A percentile compares a stretch with the other conserved stretches of the same genome.
Evolutionary conservation across 2,329 filamentous ascomycete genomes (phyloP).

Genomic region (Fusarium concolor): DNA sequence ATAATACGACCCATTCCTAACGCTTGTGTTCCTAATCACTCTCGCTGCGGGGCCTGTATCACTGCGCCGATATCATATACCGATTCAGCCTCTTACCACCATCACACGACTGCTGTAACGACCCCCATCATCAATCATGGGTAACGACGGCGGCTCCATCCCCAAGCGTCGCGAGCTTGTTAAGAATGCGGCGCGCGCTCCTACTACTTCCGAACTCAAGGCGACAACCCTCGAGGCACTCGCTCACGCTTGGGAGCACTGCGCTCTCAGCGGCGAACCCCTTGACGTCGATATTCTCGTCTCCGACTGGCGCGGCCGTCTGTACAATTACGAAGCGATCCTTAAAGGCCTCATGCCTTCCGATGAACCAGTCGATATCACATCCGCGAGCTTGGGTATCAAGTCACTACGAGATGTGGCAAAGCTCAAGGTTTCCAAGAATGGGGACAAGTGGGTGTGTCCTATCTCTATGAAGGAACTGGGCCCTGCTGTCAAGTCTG

Average conservation of each 20-base stretch:
- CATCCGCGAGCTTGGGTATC: conserved; percentile 68
- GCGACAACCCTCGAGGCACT: conserved; percentile 87
- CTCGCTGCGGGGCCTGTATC: not conserved
- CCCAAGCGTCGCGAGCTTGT: conserved; percentile 96
- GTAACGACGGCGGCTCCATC: conserved; percentile 97
- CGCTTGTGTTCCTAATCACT: not conserved
- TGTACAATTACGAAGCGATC: conserved; percentile 96
- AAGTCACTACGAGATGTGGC: conserved; percentile 87
- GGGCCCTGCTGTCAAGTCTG: conserved; percentile 80
- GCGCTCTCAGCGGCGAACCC: conserved; percentile 83
- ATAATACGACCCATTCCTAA: not conserved
- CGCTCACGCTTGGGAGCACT: conserved; percentile 86
- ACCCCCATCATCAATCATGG: conserved; percentile 70
- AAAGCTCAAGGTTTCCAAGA: conserved; percentile 77
- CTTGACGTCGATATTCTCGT: conserved; percentile 79
- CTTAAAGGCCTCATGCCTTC: conserved; percentile 69
- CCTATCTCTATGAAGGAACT: conserved; percentile 89
- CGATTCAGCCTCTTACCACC: not conserved
- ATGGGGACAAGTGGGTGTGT: conserved; percentile 76
- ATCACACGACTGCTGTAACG: not conserved
- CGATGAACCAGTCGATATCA: conserved; percentile 66
- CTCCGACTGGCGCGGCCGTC: conserved; percentile 82
- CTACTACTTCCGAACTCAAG: conserved; percentile 87
- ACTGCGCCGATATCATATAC: not conserved
- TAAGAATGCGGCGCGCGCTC: conserved; percentile 87